Evolutionary conservation across 2,329 filamentous ascomycete genomes (phyloP).

Genomic region (Paraconiothyrium brasiliense): DNA sequence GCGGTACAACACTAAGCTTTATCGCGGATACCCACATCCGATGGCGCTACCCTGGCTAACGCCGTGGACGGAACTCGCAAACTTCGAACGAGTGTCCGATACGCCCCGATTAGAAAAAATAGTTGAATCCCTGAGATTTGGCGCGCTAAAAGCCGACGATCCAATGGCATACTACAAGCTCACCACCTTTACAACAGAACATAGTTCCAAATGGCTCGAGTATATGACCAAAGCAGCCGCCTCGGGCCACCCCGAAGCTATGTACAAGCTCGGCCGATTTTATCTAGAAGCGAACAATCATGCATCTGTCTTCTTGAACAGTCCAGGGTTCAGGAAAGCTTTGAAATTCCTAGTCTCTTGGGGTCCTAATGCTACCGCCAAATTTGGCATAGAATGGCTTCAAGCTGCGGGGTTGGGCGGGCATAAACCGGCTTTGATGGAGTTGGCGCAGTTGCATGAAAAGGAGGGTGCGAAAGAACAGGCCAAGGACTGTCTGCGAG

Average conservation of each 20-base stretch:
- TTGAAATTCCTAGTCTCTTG: constrained; percentile 38
- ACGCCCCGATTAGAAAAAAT: constrained; percentile 32
- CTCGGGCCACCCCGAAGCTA: constrained; percentile 50
- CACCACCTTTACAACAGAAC: constrained; percentile 35
- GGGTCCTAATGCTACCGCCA: constrained; percentile 25
- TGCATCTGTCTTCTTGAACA: constrained; percentile 20
- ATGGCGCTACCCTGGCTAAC: constrained; percentile 36
- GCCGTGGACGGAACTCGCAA: constrained; percentile 45
- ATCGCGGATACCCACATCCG: constrained; percentile 28
- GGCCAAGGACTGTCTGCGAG: constrained; percentile 24
- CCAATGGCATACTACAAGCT: constrained; percentile 54
- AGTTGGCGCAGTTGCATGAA: constrained; percentile 35
- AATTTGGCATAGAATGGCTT: constrained; percentile 44
- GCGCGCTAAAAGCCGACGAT: constrained; percentile 53
- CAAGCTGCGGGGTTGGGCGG: constrained; percentile 35
- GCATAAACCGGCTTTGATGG: constrained; percentile 40
- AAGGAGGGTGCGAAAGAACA: constrained; percentile 25
- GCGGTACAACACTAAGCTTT: constrained; percentile 24
- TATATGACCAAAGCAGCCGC: constrained; percentile 58
- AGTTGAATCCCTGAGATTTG: constrained; percentile 45
- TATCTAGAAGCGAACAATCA: constrained; percentile 48
- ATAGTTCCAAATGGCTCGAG: constrained; percentile 52
- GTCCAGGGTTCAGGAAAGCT: constrained; percentile 25
- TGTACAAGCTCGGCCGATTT: constrained; percentile 50
- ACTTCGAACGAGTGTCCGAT: constrained; percentile 28